Base-by-base conservation (phyloP, 768 basidiomycete genomes). In the Leucocoprinus birnbaumii region DNA sequence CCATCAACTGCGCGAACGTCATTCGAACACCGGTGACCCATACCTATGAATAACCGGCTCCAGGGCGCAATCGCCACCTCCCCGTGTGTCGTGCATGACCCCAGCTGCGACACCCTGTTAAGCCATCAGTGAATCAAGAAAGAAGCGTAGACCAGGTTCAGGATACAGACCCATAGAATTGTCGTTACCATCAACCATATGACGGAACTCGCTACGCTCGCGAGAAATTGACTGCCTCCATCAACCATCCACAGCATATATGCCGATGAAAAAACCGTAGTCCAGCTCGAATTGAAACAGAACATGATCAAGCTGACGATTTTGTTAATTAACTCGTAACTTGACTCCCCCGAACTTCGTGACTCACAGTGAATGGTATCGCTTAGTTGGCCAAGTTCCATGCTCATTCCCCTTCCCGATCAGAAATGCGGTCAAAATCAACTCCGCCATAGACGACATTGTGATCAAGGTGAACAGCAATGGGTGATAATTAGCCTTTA, bases 141-240 rank as follows among this genome's bases (percentile, higher is more conserved):
- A 49, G 46, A 26, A n/a, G 38, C 13, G 19, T 46, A 10, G 16
- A n/a, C 11, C 14, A 38, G 48, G 26, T 14, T 19, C 26, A 16
- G 35, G 19, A 25, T 2, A 68, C 80, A 57, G 58, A 85, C 89
- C 90, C 90, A 91, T 62, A 91, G 64, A 5, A 79, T 65, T 5
- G 79, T 72, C 2, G 89, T 88, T 35, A 85, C 64, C 24, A 82
- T 66, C 26, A 91, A 72, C 89, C 89, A 92, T 52, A 85, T 65
- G 18, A 89, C 78, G 16, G 89, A 91, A 59, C 87, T 87, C 21
- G 89, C 87, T 41, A 91, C 74, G 65, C 82, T 85, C n/a, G 88
- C 89, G 19, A 91, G 75, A 41, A 88, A 66, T 65, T 86, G 84
- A 44, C 80, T 77, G 3, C 79, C 80, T 46, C 85, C 84, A 51